phyloP scores from a whole-genome alignment of 176 grass and related monocot genomes.

The Microstegium vimineum region DNA sequence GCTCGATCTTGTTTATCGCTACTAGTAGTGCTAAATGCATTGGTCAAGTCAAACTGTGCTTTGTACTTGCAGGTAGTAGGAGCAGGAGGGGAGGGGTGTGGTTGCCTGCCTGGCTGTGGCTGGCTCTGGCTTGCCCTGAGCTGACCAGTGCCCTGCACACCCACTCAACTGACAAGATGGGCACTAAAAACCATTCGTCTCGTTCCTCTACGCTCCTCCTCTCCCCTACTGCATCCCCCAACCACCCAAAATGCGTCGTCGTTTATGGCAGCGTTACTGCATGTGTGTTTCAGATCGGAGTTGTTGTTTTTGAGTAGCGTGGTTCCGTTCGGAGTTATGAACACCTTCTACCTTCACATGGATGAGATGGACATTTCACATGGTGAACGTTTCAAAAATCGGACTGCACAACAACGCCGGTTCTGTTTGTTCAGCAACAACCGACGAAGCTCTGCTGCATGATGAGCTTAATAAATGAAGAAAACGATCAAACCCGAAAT shows the following conservation, averaged over 20 bases:
- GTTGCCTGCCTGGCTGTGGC: no score
- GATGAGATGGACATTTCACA: not conserved
- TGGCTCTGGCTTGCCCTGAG: no score
- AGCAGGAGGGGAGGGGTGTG: no score
- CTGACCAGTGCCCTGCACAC: no score
- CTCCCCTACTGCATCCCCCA: not conserved
- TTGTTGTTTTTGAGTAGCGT: no score
- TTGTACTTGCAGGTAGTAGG: no score
- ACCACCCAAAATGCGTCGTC: not conserved
- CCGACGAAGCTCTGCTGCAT: not conserved
- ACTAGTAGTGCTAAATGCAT: no score
- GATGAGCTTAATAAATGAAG: no score
- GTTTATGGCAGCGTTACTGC: not conserved
- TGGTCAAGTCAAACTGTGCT: not conserved
- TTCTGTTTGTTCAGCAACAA: no score
- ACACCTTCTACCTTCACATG: not conserved
- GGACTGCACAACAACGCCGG: not conserved
- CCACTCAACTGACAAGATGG: not conserved
- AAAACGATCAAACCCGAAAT: constrained; percentile 1
- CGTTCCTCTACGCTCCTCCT: no score
- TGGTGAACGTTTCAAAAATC: not conserved
- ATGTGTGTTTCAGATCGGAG: not conserved
- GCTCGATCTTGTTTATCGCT: no score
- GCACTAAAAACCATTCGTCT: no score
- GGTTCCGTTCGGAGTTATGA: not conserved